Base-by-base conservation (phyloP, 164 flowering plant species). In the Piper longum region DNA sequence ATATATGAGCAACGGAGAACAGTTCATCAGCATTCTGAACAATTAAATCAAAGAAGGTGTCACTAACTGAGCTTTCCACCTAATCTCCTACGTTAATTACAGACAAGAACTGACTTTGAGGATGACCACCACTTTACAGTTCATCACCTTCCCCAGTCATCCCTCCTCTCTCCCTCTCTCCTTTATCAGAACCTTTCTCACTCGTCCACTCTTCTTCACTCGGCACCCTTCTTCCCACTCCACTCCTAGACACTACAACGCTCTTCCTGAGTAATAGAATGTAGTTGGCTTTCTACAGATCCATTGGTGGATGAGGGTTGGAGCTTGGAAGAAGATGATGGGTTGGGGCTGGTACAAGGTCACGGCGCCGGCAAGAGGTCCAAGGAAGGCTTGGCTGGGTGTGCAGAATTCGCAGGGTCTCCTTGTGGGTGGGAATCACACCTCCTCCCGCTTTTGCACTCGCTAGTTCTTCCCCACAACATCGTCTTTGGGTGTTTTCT, bases 371-470 rank as follows among this genome's bases (percentile, higher is more conserved):
- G 75, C 61, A 55, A 84, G 85, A 61, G 66, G 73, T 74, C 82
- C 83, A 18, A 81, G 56, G 64, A 83, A 87, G 79, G 87, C 81
- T 57, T 87, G 88, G 96, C 70, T 91, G 74, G 82, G 86, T 62
- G 75, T 71, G 39, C 92, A 89, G 87, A 82, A 72, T 66, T 82
- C 95, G 52, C 84, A 78, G 78, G 88, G 84, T 57, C 68, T 92
- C 87, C 93, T 92, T 81, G 98, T 92, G 98, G 98, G 98, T 92
- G 98, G 98, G 56, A 92, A 92, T 69, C 98, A 92, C 88, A 92
- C 98, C 70, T 88, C 98, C 45, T 92, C 91, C 86, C 86, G 98
- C 87, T 92, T 92, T 82, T 92, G 98, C 62, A 81, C 96, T 78
- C 98, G 98, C 75, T 92, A 92, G 62, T 48, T 17, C 57, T 43